Percentiles rank a stretch among this genome's conserved stretches.
phyloP scores from a whole-genome alignment of 805 yeast species.

The Yamadazyma tumulicola region DNA sequence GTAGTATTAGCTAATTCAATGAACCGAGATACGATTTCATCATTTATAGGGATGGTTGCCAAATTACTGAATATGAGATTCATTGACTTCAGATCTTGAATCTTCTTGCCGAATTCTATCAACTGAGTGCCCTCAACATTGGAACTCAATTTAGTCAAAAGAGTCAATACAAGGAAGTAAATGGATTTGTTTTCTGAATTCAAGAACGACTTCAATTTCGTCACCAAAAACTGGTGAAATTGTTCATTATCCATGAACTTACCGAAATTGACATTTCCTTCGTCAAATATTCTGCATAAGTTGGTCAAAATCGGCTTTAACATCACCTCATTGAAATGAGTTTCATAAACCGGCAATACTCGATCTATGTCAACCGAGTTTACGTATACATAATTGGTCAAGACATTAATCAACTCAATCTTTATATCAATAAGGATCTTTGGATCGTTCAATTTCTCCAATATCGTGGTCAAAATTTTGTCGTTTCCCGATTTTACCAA shows the following conservation, averaged over 20 bases:
- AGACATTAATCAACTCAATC: conserved; percentile 10
- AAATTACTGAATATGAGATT: conserved; percentile 10
- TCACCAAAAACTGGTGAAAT: conserved; percentile 5
- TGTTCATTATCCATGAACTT: conserved; percentile 3
- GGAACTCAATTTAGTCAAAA: conserved; percentile 9
- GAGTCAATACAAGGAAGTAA: conserved; percentile 9
- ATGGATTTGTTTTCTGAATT: conserved; percentile 8
- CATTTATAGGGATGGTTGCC: neutral
- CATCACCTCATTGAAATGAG: conserved; percentile 10
- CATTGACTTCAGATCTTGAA: conserved; percentile 7
- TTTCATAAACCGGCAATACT: conserved; percentile 6
- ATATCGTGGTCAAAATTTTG: conserved; percentile 6
- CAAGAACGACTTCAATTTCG: conserved; percentile 7
- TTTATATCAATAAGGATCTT: conserved; percentile 13
- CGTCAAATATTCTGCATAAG: conserved; percentile 8
- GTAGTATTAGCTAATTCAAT: conserved; percentile 5
- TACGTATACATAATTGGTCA: conserved; percentile 8
- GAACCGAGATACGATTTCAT: neutral
- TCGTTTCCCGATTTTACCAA: conserved; percentile 2
- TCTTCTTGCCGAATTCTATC: conserved; percentile 8
- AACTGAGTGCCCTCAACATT: conserved; percentile 8
- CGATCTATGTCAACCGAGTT: conserved; percentile 3
- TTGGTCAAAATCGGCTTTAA: conserved; percentile 9
- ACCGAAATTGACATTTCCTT: conserved; percentile 6
- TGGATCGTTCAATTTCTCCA: conserved; percentile 9